These are phyloP conservation scores for Zygosaccharomyces pseudobailii DNA, from an alignment of 1,139 yeast species.

Conservation along the genomic window DNA sequence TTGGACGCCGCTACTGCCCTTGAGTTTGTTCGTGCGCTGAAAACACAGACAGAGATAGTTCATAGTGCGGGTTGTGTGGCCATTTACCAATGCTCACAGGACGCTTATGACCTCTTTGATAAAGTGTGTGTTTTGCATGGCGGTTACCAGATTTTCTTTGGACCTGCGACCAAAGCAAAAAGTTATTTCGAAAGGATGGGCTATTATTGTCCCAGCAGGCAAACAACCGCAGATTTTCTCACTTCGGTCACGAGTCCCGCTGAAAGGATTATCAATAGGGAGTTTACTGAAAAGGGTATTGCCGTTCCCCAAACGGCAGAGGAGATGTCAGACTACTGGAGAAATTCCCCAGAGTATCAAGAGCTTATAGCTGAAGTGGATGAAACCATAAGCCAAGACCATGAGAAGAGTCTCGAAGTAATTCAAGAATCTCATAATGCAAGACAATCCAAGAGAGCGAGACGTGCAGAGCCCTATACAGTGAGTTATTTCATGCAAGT, in stretches of 20 bases:
- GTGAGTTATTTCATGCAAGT: constrained; percentile 64
- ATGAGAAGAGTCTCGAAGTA: constrained; percentile 13
- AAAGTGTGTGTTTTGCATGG: constrained; percentile 67
- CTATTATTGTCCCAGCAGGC: constrained; percentile 65
- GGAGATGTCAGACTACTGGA: constrained; percentile 71
- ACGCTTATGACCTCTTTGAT: constrained; percentile 70
- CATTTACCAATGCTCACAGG: constrained; percentile 77
- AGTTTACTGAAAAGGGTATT: constrained; percentile 41
- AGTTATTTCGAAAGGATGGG: constrained; percentile 63
- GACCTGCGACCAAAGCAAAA: constrained; percentile 56
- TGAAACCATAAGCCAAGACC: constrained; percentile 23
- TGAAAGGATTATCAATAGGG: constrained; percentile 48
- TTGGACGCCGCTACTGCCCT: constrained; percentile 73
- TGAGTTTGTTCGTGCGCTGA: constrained; percentile 66
- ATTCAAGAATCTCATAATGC: constrained; percentile 51
- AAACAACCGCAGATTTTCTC: constrained; percentile 80
- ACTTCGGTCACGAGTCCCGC: constrained; percentile 73
- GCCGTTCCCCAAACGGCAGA: constrained; percentile 65
- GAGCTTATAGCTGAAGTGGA: constrained; percentile 41
- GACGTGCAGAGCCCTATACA: constrained; percentile 57
- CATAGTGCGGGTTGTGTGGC: constrained; percentile 66
- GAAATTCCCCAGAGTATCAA: constrained; percentile 51
- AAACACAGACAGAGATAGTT: constrained; percentile 54
- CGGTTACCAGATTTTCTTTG: constrained; percentile 75
- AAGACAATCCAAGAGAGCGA: constrained; percentile 50